Base-by-base conservation (phyloP, 345 rosid species). In the Boechera retrofracta region DNA sequence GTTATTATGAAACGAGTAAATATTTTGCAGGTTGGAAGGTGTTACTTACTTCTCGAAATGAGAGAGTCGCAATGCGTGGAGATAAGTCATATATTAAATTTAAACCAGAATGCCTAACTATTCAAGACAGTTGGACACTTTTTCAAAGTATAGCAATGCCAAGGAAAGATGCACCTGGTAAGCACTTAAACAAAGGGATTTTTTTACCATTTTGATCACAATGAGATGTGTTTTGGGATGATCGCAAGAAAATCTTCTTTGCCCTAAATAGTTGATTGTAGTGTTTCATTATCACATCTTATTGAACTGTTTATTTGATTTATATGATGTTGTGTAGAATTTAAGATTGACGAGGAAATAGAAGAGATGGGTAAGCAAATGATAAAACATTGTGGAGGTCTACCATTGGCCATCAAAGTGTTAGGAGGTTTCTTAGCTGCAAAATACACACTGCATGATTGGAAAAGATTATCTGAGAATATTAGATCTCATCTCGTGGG, bases 331-430 rank as follows among this genome's bases (percentile, higher is more conserved):
- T 26, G 0, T 67, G 73, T 28, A 69, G 64, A 39, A 1, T 4
- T 1, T 13, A 18, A 32, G 21, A n/a, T n/a, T n/a, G n/a, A n/a
- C n/a, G n/a, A n/a, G n/a, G 0, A 38, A 36, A 63, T 35, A 69
- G 62, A 73, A 63, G 52, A 73, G n/a, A 6, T 73, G 33, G 61
- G 5, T 2, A 52, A 62, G 24, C 0, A 63, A 29, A 73, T 73
- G 77, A 5, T 51, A 3, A 63, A 45, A 52, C 18, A 53, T 26
- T 73, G 77, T 63, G 77, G 53, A 29, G 77, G 62, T 0, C 8
- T 73, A 11, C 69, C 77, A 3, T 38, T 73, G 31, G 77, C 77
- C 0, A 1, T 73, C 15, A 73, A 16, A 52, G 58, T 36, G 18
- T 41, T 73, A 5, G 69, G 61, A 39, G 69, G 69, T 2, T 2